Conservation (phyloP, 768 basidiomycete species). For the Coprinopsis sp. region DNA sequence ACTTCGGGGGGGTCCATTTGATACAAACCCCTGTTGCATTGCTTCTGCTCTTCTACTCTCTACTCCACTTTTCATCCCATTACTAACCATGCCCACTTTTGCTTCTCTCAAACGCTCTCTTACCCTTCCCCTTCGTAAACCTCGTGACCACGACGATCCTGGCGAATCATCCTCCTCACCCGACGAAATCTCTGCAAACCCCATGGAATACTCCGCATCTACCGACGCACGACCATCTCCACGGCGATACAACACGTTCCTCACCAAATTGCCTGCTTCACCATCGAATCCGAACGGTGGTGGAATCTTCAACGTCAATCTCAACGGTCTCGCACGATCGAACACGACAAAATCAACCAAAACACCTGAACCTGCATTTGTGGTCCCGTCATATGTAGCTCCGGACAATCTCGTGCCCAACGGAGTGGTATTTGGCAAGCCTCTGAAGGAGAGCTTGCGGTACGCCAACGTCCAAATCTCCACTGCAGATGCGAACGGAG, state of each 20-base stretch:
- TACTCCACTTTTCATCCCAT: background rate
- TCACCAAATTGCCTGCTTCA: background rate
- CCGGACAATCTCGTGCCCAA: constrained; percentile 33
- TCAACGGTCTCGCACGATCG: constrained; percentile 1
- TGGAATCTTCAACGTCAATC: constrained; percentile 2
- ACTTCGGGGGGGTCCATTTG: too few relatives aligned
- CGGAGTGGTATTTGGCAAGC: constrained; percentile 74
- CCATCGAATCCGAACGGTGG: constrained; percentile 1
- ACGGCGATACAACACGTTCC: constrained; percentile 1
- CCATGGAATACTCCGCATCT: constrained; percentile 4
- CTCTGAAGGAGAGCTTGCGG: constrained; percentile 76
- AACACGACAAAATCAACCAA: constrained; percentile 11
- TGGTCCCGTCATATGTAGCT: constrained; percentile 15
- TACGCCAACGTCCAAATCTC: constrained; percentile 93
- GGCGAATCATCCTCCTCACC: background rate
- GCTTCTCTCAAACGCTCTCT: constrained; percentile 6
- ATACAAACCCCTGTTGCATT: background rate
- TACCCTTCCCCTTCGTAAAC: constrained; percentile 8
- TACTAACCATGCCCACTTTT: constrained; percentile 7
- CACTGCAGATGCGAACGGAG: constrained; percentile 77
- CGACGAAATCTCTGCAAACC: background rate
- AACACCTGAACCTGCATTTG: constrained; percentile 4
- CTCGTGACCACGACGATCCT: background rate
- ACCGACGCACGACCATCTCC: background rate
- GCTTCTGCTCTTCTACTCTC: constrained; percentile 2